Base-by-base conservation (phyloP, 2,329 filamentous ascomycete genomes). In the Epichloe sylvatica region DNA sequence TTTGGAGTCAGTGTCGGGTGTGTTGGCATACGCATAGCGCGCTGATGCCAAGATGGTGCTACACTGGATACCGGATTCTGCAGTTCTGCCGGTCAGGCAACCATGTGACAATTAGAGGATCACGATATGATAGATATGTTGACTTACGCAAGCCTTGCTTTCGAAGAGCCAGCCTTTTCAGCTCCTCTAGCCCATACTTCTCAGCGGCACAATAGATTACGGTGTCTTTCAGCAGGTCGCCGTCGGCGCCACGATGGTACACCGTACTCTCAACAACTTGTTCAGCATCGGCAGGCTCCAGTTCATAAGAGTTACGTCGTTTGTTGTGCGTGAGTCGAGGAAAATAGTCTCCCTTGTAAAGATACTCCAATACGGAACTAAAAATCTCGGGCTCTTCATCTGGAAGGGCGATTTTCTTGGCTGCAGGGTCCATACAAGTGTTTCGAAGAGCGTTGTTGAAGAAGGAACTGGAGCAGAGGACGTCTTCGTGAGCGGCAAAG, bases 341-440 rank as follows among this genome's bases (percentile, higher is more conserved):
- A 58, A 83, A 90, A 70, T 95, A 95, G 67, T 95, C 90, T 55
- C 89, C 89, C 69, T 94, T 94, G 76, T 94, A 94, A 50, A 96
- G 80, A 58, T 84, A 95, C 64, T 96, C 90, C 50, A 96, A 80
- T 11, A 96, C 76, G 5, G 84, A 89, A 7, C 87, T 94, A 67
- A 96, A 90, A 60, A 94, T 83, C 64, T 94, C 88, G 19, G 90
- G 88, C 58, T 90, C 83, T 66, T 95, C 90, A 52, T 91, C 81
- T 1, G 87, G 84, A 2, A 95, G 78, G 47, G 83, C 76, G 63
- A 95, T 84, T 49, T 83, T 81, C 68, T 87, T 89, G 62, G 61
- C 59, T 4, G 60, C 49, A 21, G 59, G 54, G 46, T 67, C 65
- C 55, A 62, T 61, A 56, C 63, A 67, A 12, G 59, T 56, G 52